Conservation (phyloP, 2,329 filamentous ascomycete genomes). For the Hypoxylon rubiginosum region DNA sequence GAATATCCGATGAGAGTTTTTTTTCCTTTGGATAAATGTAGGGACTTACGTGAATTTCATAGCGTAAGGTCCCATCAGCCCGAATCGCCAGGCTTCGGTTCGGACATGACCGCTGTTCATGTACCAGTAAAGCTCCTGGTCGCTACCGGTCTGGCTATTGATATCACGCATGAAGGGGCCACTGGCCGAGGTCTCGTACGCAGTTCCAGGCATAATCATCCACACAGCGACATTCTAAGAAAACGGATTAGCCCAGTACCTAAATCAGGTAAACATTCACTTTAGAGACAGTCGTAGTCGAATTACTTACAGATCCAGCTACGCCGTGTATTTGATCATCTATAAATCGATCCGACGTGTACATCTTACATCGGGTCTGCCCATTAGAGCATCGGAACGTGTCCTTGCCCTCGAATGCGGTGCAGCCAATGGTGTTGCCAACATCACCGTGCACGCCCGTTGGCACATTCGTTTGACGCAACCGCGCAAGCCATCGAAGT, state of each 20-base stretch:
- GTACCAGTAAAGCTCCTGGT: conserved; percentile 40
- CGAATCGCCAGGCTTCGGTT: conserved; percentile 37
- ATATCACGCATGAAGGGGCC: conserved; percentile 40
- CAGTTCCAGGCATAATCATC: conserved; percentile 39
- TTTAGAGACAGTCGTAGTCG: no score
- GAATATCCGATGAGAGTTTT: not conserved
- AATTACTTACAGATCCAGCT: conserved; percentile 27
- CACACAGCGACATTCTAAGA: conserved; percentile 29
- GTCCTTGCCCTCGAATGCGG: conserved; percentile 38
- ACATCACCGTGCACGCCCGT: conserved; percentile 37
- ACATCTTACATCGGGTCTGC: conserved; percentile 39
- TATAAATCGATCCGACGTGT: conserved; percentile 38
- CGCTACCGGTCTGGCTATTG: conserved; percentile 35
- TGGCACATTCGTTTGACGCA: conserved; percentile 24
- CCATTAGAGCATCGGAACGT: conserved; percentile 35
- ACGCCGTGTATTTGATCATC: conserved; percentile 38
- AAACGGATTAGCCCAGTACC: not conserved
- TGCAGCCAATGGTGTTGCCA: conserved; percentile 37
- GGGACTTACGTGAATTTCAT: conserved; percentile 34
- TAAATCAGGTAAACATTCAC: not conserved
- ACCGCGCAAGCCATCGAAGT: conserved; percentile 35
- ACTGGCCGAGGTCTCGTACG: conserved; percentile 33
- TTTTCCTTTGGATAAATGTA: not conserved
- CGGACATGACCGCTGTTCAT: conserved; percentile 41
- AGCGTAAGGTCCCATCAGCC: conserved; percentile 38